A percentile compares a stretch with the other conserved stretches of the same genome.
Evolutionary conservation across 371 early-diverging fungal genomes (phyloP).

Genomic region (Rhizopus sp.): DNA sequence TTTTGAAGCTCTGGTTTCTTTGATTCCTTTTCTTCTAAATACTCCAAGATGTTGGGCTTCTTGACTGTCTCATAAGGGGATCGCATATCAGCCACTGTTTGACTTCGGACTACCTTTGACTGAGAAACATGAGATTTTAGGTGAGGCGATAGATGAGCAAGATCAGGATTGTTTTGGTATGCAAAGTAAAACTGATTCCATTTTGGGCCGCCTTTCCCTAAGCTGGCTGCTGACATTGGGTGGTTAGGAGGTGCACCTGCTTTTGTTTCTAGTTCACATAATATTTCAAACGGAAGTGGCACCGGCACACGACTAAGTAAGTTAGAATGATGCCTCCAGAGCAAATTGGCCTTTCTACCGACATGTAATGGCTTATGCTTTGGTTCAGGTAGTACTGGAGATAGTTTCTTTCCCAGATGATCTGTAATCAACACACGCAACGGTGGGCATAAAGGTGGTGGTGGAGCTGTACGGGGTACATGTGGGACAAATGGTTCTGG

Average conservation of each 20-base stretch:
- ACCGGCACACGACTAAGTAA: conserved; percentile 24
- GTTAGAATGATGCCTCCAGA: conserved; percentile 44
- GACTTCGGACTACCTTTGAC: conserved; percentile 7
- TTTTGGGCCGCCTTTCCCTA: conserved; percentile 28
- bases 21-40: background rate
- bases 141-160: conserved; percentile 25
- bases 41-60: conserved; percentile 18
- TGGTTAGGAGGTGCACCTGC: conserved; percentile 23
- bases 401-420: conserved; percentile 24
- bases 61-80: conserved; percentile 20
- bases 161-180: conserved; percentile 10
- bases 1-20: too few relatives aligned
- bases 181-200: conserved; percentile 35
- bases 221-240: conserved; percentile 9
- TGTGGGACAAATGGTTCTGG: conserved; percentile 42
- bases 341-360: conserved; percentile 42
- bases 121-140: conserved; percentile 11
- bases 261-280: conserved; percentile 41
- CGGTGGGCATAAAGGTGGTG: conserved; percentile 37
- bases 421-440: conserved; percentile 22
- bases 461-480: conserved; percentile 47
- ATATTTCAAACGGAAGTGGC: conserved; percentile 43
- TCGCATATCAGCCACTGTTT: conserved; percentile 8
- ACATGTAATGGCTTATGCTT: conserved; percentile 46
- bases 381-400: conserved; percentile 39